These are phyloP conservation scores for Aquilaria agallochum DNA, from an alignment of 441 rosid species.

Conservation along the genomic window DNA sequence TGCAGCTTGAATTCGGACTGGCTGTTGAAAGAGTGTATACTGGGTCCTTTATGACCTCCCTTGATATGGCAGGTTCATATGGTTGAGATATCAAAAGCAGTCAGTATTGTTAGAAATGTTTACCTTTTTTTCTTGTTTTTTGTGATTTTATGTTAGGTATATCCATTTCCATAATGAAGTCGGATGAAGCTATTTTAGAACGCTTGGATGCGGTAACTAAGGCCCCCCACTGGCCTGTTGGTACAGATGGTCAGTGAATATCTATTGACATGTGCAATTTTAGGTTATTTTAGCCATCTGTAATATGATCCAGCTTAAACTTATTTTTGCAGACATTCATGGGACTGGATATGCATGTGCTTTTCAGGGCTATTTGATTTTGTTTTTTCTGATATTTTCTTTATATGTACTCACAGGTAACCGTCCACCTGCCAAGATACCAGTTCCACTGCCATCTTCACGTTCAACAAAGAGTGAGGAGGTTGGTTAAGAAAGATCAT, in stretches of 20 bases:
- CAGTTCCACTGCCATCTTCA: conserved; percentile 75
- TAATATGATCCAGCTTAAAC: too few relatives aligned
- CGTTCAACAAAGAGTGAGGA: conserved; percentile 54
- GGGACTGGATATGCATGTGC: too few relatives aligned
- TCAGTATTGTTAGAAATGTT: conserved; percentile 8
- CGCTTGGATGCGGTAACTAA: conserved; percentile 89
- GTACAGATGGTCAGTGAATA: conserved; percentile 70
- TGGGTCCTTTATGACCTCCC: conserved; percentile 96
- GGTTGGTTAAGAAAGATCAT: conserved; percentile 31
- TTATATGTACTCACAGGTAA: conserved; percentile 44
- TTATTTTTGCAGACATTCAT: too few relatives aligned
- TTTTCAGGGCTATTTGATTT: too few relatives aligned
- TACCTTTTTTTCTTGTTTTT: conserved; percentile 15
- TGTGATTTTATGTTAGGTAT: conserved; percentile 52
- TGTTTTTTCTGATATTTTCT: neutral
- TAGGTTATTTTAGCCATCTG: too few relatives aligned
- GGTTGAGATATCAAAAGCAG: conserved; percentile 3
- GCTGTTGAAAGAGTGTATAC: conserved; percentile 98
- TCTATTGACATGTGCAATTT: neutral
- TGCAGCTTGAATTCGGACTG: conserved; percentile 94
- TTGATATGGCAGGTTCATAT: conserved; percentile 94
- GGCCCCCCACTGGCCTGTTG: conserved; percentile 97
- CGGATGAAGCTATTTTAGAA: conserved; percentile 64
- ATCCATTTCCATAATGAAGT: conserved; percentile 92
- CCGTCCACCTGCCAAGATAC: conserved; percentile 90